A percentile compares a stretch with the other conserved stretches of the same genome.
These are phyloP conservation scores for Tetraselmis chui DNA, from an alignment of 139 green algal genomes.

Conservation along the genomic window DNA sequence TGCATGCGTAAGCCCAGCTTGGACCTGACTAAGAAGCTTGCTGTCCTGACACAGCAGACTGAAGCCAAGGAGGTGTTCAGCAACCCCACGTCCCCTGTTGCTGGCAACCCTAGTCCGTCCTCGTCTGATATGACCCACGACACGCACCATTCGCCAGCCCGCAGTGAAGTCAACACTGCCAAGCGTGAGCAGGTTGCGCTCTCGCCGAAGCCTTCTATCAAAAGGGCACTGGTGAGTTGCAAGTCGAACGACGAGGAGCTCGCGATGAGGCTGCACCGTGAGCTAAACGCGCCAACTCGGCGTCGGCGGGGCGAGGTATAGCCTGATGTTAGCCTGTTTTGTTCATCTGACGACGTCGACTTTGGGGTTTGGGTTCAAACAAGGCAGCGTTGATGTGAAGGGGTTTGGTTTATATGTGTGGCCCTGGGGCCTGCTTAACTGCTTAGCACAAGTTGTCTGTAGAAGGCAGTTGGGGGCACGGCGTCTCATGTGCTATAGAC, in stretches of 20 bases:
- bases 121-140: neutral
- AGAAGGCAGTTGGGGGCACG: too few species aligned
- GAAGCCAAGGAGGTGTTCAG: neutral
- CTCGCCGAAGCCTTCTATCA: neutral
- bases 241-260: conserved; percentile 4
- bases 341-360: too few species aligned
- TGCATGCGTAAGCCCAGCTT: neutral
- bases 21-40: neutral
- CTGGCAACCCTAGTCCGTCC: neutral
- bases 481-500: too few species aligned
- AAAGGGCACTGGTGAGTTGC: neutral
- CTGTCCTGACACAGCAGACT: neutral
- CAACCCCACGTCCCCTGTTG: neutral
- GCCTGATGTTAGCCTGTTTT: too few species aligned
- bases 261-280: conserved; percentile 3
- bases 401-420: too few species aligned
- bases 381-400: too few species aligned
- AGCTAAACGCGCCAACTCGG: conserved; percentile 4
- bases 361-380: too few species aligned
- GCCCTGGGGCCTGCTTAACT: too few species aligned
- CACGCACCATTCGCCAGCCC: neutral
- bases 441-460: too few species aligned
- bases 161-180: neutral
- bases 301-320: neutral
- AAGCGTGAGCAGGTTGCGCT: neutral